Evolutionary conservation across 2,329 filamentous ascomycete genomes (phyloP), one percentile per base, ranked within the genome.

Genomic region (Penicillium brevicompactum): DNA sequence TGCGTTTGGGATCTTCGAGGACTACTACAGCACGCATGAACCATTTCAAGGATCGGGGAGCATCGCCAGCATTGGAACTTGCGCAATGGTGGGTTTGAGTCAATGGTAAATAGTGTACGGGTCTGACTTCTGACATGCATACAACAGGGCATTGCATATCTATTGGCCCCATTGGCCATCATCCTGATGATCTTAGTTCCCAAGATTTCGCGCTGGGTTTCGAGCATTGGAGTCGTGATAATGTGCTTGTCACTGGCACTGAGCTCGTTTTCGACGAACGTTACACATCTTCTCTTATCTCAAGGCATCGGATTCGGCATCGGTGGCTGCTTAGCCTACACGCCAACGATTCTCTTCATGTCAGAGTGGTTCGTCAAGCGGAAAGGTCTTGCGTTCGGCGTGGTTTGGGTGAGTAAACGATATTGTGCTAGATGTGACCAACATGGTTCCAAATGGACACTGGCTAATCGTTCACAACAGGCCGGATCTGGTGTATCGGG

Each of bases 1-100:
- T 53, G 80, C 85, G 0, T 91, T 87, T 67, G 88, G 87, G 42
- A 80, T 91, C 22, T 90, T 91, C 65, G 86, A 90, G 62, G 80
- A 87, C 49, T 87, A 88, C 70, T 90, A 90, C 68, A 81, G 78
- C 34, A 81, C 76, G 1, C 79, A 86, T 55, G 78, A 78, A 4
- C 82, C 84, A 1, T 90, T 90, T 52, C 59, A 68, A 48, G 62
- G 63, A 21, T 67, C 79, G 0, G 75, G 78, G 42, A 61, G 67
- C 24, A 84, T 89, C 47, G 80, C 86, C 30, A 76, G 85, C 13
- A 84, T 90, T 51, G 87, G 87, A 1, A 89, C 86, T 16, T 84
- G 81, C 52, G 78, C 85, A 3, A 82, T 82, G 83, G 82, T 78
- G 5, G 9, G 41, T 45, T n/a, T 5, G 13, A 4, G 43, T 8